These are phyloP conservation scores for Micromonas commoda DNA, from an alignment of 139 green algal genomes.

Conservation along the genomic window DNA sequence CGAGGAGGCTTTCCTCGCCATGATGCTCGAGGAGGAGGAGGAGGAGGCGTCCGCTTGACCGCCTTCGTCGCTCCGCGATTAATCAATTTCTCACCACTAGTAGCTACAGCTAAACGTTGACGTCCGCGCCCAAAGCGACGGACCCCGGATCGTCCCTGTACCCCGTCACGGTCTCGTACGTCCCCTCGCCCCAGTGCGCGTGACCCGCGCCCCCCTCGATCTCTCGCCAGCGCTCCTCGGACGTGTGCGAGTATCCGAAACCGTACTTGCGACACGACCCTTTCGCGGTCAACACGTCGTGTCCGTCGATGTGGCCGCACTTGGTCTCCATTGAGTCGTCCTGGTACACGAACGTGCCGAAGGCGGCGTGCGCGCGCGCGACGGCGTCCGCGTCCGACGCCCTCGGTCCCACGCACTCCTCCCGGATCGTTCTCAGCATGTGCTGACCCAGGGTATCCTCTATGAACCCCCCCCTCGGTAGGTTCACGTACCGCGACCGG, in stretches of 20 bases:
- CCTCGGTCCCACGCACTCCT: background rate
- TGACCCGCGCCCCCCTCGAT: background rate
- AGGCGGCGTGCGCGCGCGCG: background rate
- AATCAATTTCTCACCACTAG: background rate
- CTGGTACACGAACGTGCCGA: background rate
- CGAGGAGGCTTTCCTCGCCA: background rate
- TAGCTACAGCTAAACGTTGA: background rate
- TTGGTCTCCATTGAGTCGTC: background rate
- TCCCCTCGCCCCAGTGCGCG: background rate
- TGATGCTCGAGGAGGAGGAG: background rate
- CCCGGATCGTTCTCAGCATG: constrained; percentile 2
- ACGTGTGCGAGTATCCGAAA: background rate
- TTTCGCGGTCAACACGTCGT: background rate
- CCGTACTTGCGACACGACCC: background rate
- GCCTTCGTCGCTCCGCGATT: background rate
- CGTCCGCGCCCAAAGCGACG: background rate
- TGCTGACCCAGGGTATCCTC: constrained; percentile 16
- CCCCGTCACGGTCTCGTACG: background rate
- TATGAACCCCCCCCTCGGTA: constrained; percentile 1
- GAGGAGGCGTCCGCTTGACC: background rate
- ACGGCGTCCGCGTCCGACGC: background rate
- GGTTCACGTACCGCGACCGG: background rate
- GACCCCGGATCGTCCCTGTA: background rate
- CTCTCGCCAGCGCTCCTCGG: background rate
- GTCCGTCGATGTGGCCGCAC: background rate